Percentiles rank a stretch among this genome's conserved stretches.
phyloP scores from a whole-genome alignment of 2,329 filamentous ascomycete species.

The Chaetomiaceae sp. region DNA sequence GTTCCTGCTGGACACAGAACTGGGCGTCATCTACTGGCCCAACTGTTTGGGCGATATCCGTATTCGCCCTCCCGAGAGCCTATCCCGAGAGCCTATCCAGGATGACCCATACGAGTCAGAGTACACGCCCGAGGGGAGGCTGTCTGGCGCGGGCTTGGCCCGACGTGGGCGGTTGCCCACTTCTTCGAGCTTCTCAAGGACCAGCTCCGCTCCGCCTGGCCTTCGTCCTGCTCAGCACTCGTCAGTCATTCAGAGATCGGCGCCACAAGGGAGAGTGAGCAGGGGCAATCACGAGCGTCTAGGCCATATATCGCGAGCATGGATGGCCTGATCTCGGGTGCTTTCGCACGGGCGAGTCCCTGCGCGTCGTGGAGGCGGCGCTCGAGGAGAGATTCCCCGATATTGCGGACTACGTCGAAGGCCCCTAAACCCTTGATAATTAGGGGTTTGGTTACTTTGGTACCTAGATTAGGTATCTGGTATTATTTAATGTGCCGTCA shows the following conservation, averaged over 20 bases:
- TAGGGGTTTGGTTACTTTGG: no score
- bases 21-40: constrained; percentile 16
- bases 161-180: not conserved
- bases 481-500: no score
- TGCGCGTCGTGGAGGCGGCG: not conserved
- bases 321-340: constrained; percentile 30
- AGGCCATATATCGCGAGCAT: constrained; percentile 30
- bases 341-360: constrained; percentile 29
- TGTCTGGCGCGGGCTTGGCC: not conserved
- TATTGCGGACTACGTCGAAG: not conserved
- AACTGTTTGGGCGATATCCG: not conserved
- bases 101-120: constrained; percentile 10
- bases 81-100: not conserved
- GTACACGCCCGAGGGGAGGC: constrained; percentile 11
- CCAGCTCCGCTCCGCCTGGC: not conserved
- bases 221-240: not conserved
- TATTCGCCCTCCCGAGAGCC: not conserved
- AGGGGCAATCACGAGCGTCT: constrained; percentile 1
- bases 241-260: not conserved
- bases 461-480: no score
- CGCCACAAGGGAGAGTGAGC: not conserved
- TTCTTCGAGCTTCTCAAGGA: constrained; percentile 9
- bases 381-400: not conserved
- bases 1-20: constrained; percentile 18
- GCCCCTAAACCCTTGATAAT: no score